A percentile compares a stretch with the other conserved stretches of the same genome.
Conservation (phyloP, 768 basidiomycete genomes). For the Rhizopogon sp. region DNA sequence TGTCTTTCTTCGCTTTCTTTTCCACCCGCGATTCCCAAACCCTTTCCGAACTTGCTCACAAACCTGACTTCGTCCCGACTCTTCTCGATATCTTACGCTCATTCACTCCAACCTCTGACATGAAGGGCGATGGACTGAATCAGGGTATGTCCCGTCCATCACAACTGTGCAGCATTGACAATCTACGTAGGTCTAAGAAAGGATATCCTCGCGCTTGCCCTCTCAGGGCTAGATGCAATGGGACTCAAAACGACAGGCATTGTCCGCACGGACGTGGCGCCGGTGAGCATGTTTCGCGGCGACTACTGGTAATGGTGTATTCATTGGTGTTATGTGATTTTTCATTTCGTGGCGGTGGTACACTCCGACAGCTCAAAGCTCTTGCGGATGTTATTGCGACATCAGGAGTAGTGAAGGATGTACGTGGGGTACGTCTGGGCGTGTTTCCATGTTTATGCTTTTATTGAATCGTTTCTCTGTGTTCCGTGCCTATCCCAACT, state of each 20-base stretch:
- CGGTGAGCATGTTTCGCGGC: constrained; percentile 35
- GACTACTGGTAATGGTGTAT: background rate
- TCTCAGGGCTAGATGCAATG: constrained; percentile 27
- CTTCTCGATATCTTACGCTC: constrained; percentile 39
- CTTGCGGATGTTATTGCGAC: constrained; percentile 24
- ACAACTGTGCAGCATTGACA: too few species aligned
- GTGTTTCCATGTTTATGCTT: too few species aligned
- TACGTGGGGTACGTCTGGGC: background rate
- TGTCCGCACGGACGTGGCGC: constrained; percentile 49
- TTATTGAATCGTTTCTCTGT: background rate
- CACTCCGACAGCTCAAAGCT: constrained; percentile 24
- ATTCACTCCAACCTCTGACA: constrained; percentile 1
- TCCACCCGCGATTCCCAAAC: constrained; percentile 55
- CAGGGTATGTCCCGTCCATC: background rate
- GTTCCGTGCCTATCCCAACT: constrained; percentile 8
- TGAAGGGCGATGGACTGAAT: background rate
- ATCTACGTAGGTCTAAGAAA: constrained; percentile 16
- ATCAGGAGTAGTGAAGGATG: background rate
- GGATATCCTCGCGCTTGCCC: constrained; percentile 49
- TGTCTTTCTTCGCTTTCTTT: constrained; percentile 58
- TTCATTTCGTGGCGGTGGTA: constrained; percentile 23
- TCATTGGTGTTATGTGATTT: background rate
- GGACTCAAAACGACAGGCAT: constrained; percentile 51
- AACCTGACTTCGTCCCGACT: constrained; percentile 31
- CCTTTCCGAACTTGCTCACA: constrained; percentile 47